phyloP scores from a whole-genome alignment of 106 monocot genomes.

The Amphibolis antarctica region DNA sequence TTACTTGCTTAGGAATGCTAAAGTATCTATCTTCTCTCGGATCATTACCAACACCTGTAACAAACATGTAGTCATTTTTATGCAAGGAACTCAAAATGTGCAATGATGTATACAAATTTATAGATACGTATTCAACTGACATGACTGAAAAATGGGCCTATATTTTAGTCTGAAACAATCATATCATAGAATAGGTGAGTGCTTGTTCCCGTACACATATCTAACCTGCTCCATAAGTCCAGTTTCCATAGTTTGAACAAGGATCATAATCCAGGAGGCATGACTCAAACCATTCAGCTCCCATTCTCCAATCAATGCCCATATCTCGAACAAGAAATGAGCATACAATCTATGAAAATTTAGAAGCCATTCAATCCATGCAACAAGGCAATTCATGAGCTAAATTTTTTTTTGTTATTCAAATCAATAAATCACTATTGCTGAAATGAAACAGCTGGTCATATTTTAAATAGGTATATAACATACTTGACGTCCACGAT shows the following conservation, averaged over 20 bases:
- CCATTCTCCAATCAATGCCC: slow-evolving; percentile 95
- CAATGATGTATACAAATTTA: background rate
- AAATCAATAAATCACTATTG: too few relatives aligned
- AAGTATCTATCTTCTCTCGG: slow-evolving; percentile 96
- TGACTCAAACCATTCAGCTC: slow-evolving; percentile 93
- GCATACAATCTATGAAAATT: slow-evolving; percentile 64
- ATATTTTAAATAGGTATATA: too few relatives aligned
- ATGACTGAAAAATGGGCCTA: too few relatives aligned
- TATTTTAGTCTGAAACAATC: too few relatives aligned
- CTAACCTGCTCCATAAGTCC: slow-evolving; percentile 96
- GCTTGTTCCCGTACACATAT: background rate
- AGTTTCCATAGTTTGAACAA: slow-evolving; percentile 95
- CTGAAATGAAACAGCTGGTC: too few relatives aligned
- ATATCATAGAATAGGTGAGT: too few relatives aligned
- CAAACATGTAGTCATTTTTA: background rate
- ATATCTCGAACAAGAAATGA: slow-evolving; percentile 91
- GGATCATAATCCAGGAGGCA: slow-evolving; percentile 88
- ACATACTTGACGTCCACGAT: slow-evolving; percentile 88
- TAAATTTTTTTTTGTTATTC: background rate
- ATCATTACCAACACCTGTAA: slow-evolving; percentile 79
- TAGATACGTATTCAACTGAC: too few relatives aligned
- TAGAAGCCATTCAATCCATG: background rate
- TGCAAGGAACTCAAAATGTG: background rate
- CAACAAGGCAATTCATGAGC: too few relatives aligned
- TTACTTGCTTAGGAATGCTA: slow-evolving; percentile 91